Conservation (phyloP, 2,329 filamentous ascomycete species). For the Chaetomium strumarium region DNA sequence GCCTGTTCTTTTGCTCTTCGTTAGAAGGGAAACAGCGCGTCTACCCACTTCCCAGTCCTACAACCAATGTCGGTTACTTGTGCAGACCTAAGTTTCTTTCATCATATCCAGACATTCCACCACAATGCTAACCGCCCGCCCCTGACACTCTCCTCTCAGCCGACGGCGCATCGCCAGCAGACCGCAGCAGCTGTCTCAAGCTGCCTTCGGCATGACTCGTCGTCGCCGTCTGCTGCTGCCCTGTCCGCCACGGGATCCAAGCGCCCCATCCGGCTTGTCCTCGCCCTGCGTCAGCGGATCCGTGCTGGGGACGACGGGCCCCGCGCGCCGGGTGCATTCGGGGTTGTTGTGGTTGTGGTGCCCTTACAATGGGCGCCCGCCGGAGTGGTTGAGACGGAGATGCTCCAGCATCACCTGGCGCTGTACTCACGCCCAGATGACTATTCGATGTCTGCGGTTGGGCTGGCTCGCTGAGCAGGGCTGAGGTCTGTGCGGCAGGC, state of each 20-base stretch:
- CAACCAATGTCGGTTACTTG: too few relatives aligned
- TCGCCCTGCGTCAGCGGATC: not conserved
- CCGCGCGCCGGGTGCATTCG: not conserved
- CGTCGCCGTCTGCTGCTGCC: not conserved
- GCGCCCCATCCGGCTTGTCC: constrained; percentile 28
- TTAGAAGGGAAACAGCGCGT: too few relatives aligned
- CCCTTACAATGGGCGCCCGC: too few relatives aligned
- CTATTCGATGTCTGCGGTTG: constrained; percentile 50
- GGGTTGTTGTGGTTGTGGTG: too few relatives aligned
- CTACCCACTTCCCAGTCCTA: too few relatives aligned
- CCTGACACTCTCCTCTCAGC: too few relatives aligned
- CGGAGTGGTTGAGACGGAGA: not conserved
- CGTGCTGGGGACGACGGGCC: not conserved
- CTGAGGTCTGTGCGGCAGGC: constrained; percentile 25
- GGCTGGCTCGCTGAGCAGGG: constrained; percentile 51
- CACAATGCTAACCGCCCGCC: too few relatives aligned
- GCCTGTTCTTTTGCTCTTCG: too few relatives aligned
- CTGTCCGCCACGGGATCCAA: constrained; percentile 42
- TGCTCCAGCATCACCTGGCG: constrained; percentile 14
- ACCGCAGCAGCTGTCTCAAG: constrained; percentile 12
- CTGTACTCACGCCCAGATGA: constrained; percentile 42
- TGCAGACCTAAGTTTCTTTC: too few relatives aligned
- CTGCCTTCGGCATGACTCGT: constrained; percentile 14
- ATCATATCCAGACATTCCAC: too few relatives aligned
- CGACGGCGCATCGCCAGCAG: not conserved